These are phyloP conservation scores for Sporisorium reilianum DNA, from an alignment of 1,284 basidiomycete genomes.

Conservation along the genomic window DNA sequence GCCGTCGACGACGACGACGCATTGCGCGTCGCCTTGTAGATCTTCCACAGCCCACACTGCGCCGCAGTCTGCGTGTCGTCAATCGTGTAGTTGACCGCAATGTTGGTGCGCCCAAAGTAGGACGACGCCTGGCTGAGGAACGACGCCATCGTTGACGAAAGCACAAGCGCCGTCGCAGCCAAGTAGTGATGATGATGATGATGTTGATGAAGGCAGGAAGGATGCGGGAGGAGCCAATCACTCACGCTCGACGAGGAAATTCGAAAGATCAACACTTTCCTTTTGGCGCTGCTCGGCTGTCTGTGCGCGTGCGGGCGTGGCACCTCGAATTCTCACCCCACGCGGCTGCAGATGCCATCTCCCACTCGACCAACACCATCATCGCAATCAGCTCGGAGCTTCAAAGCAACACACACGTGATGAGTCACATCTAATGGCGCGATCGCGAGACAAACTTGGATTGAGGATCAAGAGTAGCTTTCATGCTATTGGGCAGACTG, in stretches of 20 bases:
- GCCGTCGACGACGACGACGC: conserved; percentile 23
- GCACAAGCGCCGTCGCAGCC: background rate
- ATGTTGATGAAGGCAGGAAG: conserved; percentile 2
- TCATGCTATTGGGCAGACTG: background rate
- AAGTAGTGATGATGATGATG: background rate
- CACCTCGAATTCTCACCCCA: background rate
- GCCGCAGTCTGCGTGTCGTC: conserved; percentile 56
- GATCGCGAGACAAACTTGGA: background rate
- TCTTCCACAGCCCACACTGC: conserved; percentile 65
- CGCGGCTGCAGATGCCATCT: background rate
- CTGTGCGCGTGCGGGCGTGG: background rate
- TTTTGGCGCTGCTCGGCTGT: background rate
- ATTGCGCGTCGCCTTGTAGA: conserved; percentile 59
- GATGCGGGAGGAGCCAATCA: background rate
- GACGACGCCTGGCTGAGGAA: conserved; percentile 62
- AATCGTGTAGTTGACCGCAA: conserved; percentile 63
- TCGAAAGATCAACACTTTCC: conserved; percentile 21
- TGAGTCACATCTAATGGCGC: background rate
- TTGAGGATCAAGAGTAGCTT: background rate
- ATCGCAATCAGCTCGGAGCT: too few species aligned
- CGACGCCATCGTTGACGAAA: conserved; percentile 45
- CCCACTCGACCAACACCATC: background rate
- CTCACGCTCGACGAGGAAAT: conserved; percentile 3
- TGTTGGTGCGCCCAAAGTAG: conserved; percentile 63
- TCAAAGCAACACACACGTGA: too few species aligned